phyloP scores from a whole-genome alignment of 768 basidiomycete species.

The Boletus pseudo-olivaceus region DNA sequence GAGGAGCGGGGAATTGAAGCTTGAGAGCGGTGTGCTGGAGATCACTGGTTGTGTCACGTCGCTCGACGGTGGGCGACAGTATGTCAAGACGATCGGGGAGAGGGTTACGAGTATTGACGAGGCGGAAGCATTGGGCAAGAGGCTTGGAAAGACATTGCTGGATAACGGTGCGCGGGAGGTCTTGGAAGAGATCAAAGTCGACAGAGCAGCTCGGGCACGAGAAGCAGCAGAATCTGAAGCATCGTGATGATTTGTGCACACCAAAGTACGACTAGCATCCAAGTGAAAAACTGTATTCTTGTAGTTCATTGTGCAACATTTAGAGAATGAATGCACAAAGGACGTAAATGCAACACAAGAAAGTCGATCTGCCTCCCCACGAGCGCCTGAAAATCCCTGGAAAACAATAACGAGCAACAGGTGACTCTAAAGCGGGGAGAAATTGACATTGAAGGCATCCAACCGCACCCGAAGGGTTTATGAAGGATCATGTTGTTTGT shows the following conservation, averaged over 20 bases:
- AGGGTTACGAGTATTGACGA: constrained; percentile 51
- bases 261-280: not conserved
- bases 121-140: constrained; percentile 65
- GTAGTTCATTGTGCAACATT: constrained; percentile 21
- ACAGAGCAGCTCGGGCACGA: constrained; percentile 49
- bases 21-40: constrained; percentile 43
- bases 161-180: constrained; percentile 73
- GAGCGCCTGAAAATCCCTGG: constrained; percentile 61
- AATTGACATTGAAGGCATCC: constrained; percentile 33
- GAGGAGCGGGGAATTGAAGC: constrained; percentile 29
- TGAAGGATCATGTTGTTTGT: constrained; percentile 36
- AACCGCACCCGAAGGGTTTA: constrained; percentile 7
- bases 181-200: constrained; percentile 76
- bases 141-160: constrained; percentile 62
- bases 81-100: constrained; percentile 58
- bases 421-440: constrained; percentile 73
- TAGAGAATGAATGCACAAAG: constrained; percentile 12
- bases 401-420: constrained; percentile 41
- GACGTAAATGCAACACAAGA: constrained; percentile 25
- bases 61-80: constrained; percentile 68
- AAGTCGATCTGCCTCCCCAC: constrained; percentile 55
- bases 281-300: constrained; percentile 18
- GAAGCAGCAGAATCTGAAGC: constrained; percentile 31
- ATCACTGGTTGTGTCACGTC: constrained; percentile 84
- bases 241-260: constrained; percentile 1